phyloP scores from a whole-genome alignment of 1,284 basidiomycete genomes.

The Termitomyces sp. region DNA sequence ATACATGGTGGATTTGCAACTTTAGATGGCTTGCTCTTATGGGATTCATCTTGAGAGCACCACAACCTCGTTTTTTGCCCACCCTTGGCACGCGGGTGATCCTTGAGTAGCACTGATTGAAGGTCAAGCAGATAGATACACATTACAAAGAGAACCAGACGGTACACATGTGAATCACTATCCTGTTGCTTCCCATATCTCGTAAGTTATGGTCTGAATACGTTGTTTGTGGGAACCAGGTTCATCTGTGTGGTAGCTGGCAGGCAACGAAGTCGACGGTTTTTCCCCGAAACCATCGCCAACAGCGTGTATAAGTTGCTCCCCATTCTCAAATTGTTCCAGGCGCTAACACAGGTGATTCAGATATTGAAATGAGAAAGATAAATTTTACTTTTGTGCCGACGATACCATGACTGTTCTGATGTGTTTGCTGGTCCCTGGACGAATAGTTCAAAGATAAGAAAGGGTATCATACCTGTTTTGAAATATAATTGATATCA shows the following conservation, averaged over 20 bases:
- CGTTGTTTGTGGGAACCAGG: constrained; percentile 34
- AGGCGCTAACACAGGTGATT: constrained; percentile 4
- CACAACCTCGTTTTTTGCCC: constrained; percentile 44
- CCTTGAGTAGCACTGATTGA: constrained; percentile 35
- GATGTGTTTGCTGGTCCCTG: not conserved
- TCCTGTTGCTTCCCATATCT: constrained; percentile 42
- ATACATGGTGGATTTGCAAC: constrained; percentile 28
- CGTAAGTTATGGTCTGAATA: constrained; percentile 35
- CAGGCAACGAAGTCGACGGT: constrained; percentile 37
- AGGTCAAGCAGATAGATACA: constrained; percentile 4
- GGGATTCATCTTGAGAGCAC: constrained; percentile 44
- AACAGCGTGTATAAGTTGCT: constrained; percentile 21
- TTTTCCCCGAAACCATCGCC: constrained; percentile 26
- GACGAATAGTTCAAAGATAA: not conserved
- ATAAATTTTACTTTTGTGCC: constrained; percentile 7
- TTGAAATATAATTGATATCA: constrained; percentile 3
- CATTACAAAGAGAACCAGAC: not conserved
- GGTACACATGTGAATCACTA: constrained; percentile 43
- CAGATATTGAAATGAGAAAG: not conserved
- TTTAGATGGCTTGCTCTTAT: constrained; percentile 34
- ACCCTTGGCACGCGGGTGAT: constrained; percentile 39
- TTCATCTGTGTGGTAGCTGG: constrained; percentile 30
- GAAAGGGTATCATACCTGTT: constrained; percentile 1
- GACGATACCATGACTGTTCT: constrained; percentile 2
- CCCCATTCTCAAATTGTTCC: constrained; percentile 13